Base-by-base conservation (phyloP, 768 basidiomycete genomes). In the Tricholoma terreum region DNA sequence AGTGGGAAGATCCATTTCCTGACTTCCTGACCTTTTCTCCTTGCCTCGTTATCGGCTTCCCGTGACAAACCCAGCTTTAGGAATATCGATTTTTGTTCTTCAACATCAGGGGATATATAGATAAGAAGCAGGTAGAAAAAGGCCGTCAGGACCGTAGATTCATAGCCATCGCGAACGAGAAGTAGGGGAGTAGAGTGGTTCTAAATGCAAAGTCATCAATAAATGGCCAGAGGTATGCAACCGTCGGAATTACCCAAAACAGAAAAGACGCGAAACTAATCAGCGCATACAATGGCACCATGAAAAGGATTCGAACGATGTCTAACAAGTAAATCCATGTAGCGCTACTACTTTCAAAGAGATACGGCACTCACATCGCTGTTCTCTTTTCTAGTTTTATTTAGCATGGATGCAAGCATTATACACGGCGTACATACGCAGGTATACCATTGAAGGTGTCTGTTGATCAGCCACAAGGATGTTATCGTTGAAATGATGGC, bases 61-160 rank as follows among this genome's bases (percentile, higher is more conserved):
- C 72, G 72, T 1, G 85, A 87, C n/a, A 86, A 61, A 1, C 85
- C 86, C 22, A 69, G 70, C 60, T 80, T 84, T 33, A 80, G 67
- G 61, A 90, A 85, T 17, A 86, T 75, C 12, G 77, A 72, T 63
- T 79, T 82, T 69, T 89, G 87, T 58, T 84, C 84, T 50, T 82
- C 80, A 4, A 76, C 67, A 60, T 85, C 78, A 42, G 81, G 84
- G 0, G 86, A 87, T 11, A 91, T 70, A 72, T 89, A 91, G 56
- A 77, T 77, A 51, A 91, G 75, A 27, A 92, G 78, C 31, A 92
- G 79, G 65, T 89, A 90, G 71, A 92, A 90, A 76, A 91, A 91
- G 2, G 87, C 77, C 0, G 85, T 87, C 58, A 92, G 73, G 11
- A 90, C 84, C 36, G 86, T 82, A 10, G 88, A 82, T 74, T 91